Evolutionary conservation across 2,329 filamentous ascomycete genomes (phyloP).

Genomic region (Hypoxylon sp.): DNA sequence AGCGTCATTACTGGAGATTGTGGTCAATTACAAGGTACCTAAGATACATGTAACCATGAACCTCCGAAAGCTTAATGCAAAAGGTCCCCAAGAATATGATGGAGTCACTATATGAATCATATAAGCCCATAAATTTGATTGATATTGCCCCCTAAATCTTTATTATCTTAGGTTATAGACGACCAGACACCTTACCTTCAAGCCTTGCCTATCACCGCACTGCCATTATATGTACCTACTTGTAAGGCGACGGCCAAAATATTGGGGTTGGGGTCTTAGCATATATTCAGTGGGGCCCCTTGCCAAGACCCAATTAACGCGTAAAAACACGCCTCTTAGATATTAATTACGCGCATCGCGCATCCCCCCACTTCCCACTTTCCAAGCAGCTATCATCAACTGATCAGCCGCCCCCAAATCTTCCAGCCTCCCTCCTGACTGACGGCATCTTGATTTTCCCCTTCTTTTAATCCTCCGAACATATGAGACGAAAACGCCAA

Average conservation of each 20-base stretch:
- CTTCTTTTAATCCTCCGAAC: slow-evolving; percentile 19
- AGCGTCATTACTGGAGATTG: too few relatives aligned
- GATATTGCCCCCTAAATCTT: too few relatives aligned
- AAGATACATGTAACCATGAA: too few relatives aligned
- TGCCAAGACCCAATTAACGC: slow-evolving; percentile 33
- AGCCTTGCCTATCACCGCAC: too few relatives aligned
- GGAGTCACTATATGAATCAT: too few relatives aligned
- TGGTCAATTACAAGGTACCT: too few relatives aligned
- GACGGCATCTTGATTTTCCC: slow-evolving; percentile 3
- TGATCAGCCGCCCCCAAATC: slow-evolving; percentile 31
- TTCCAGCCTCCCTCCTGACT: slow-evolving; percentile 33
- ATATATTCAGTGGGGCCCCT: background rate
- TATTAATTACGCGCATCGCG: slow-evolving; percentile 38
- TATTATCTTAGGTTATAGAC: too few relatives aligned
- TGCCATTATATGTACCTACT: background rate
- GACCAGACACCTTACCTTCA: too few relatives aligned
- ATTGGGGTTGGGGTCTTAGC: slow-evolving; percentile 4
- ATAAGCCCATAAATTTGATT: too few relatives aligned
- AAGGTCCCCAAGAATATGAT: too few relatives aligned
- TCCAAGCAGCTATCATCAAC: slow-evolving; percentile 26
- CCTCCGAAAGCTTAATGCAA: too few relatives aligned
- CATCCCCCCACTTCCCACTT: slow-evolving; percentile 27
- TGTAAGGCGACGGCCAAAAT: slow-evolving; percentile 11
- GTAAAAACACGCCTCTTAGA: slow-evolving; percentile 37
- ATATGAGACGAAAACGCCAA: slow-evolving; percentile 14